Evolutionary conservation across 2,329 filamentous ascomycete genomes (phyloP).

Genomic region (Emergomyces orientalis): DNA sequence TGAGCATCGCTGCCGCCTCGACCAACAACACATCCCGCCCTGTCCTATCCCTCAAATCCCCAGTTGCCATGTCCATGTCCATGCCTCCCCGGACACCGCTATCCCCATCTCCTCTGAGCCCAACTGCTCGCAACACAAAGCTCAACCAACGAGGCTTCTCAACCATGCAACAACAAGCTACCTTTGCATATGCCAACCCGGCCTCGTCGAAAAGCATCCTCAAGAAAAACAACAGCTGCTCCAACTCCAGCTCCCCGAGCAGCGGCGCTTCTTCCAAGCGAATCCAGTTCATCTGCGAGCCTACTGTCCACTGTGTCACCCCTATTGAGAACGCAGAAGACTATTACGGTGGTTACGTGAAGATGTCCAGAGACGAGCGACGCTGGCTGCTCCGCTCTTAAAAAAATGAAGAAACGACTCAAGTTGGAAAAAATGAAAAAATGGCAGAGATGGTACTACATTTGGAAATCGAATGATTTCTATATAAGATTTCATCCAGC

Average conservation of each 20-base stretch:
- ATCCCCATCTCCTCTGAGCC: slow-evolving; percentile 36
- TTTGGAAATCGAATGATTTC: not conserved
- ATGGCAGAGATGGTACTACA: not conserved
- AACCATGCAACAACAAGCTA: slow-evolving; percentile 30
- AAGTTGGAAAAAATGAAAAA: not conserved
- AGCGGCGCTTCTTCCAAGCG: slow-evolving; percentile 24
- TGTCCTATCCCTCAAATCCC: slow-evolving; percentile 37
- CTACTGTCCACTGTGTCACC: slow-evolving; percentile 39
- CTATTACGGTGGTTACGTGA: slow-evolving; percentile 40
- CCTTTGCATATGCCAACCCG: slow-evolving; percentile 37
- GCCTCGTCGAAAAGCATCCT: slow-evolving; percentile 41
- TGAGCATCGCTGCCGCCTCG: slow-evolving; percentile 35
- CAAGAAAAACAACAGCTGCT: slow-evolving; percentile 28
- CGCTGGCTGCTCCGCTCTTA: slow-evolving; percentile 36
- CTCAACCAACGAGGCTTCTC: slow-evolving; percentile 32
- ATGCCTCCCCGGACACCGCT: slow-evolving; percentile 33
- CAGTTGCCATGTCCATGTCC: slow-evolving; percentile 22
- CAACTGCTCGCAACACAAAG: slow-evolving; percentile 31
- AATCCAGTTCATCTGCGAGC: slow-evolving; percentile 37
- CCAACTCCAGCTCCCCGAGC: slow-evolving; percentile 9
- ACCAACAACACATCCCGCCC: slow-evolving; percentile 26
- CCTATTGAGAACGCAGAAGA: slow-evolving; percentile 42
- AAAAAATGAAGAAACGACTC: slow-evolving; percentile 10
- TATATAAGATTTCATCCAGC: not conserved
- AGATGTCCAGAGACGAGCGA: slow-evolving; percentile 39